Percentiles rank a stretch among this genome's conserved stretches.
Conservation (phyloP, 495 filamentous ascomycete genomes). For the Immersiella caudata region DNA sequence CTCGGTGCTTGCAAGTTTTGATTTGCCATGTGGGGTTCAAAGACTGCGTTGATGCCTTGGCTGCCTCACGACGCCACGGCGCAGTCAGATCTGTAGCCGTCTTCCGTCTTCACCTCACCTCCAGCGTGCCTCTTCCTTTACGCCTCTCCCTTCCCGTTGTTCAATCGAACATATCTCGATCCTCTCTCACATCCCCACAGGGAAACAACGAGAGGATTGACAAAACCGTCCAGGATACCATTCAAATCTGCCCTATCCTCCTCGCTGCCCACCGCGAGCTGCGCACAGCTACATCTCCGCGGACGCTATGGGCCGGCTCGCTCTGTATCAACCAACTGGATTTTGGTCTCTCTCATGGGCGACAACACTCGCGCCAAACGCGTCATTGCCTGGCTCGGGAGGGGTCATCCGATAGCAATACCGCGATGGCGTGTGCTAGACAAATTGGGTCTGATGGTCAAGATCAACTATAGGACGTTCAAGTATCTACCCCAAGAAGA, state of each 20-base stretch:
- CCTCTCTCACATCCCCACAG: no score
- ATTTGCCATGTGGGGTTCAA: no score
- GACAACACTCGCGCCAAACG: conserved; percentile 11
- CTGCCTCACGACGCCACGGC: no score
- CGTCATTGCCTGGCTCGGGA: conserved; percentile 30
- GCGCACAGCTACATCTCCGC: background rate
- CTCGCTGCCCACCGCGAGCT: background rate
- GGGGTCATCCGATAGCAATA: background rate
- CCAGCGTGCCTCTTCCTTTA: no score
- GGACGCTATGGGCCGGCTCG: conserved; percentile 26
- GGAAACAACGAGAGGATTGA: no score
- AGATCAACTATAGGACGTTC: background rate
- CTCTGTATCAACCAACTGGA: conserved; percentile 29
- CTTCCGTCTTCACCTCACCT: no score
- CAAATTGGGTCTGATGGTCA: background rate
- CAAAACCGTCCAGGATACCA: background rate
- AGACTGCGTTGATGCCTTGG: no score
- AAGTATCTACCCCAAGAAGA: no score
- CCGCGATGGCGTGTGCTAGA: background rate
- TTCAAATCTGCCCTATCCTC: background rate
- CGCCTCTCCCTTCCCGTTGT: no score
- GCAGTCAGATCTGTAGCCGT: no score
- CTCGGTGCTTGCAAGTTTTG: no score
- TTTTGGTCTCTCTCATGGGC: conserved; percentile 24
- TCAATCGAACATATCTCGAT: no score